Base-by-base conservation (phyloP, 768 basidiomycete species). In the Cantharellus cinnabarinus region DNA sequence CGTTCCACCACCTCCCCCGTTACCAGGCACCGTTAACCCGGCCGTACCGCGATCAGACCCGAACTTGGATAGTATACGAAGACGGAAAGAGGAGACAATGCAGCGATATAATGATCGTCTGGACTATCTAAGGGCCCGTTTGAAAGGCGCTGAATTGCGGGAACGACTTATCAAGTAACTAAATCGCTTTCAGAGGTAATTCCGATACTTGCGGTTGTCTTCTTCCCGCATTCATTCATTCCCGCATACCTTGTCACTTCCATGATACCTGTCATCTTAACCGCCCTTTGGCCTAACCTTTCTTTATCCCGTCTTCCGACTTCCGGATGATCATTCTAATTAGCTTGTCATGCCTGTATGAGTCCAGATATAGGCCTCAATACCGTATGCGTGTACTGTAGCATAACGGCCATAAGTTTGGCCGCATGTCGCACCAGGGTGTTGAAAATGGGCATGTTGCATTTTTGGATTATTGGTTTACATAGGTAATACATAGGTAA, bases 131-230 rank as follows among this genome's bases (percentile, higher is more conserved):
- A 78, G 83, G 41, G 87, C 87, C 42, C 83, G 84, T 70, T 67
- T 89, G 66, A 88, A 87, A 70, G 82, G 83, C 20, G 87, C 85
- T 1, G 83, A 88, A 70, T 67, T 89, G 65, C 84, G 83, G 62
- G 88, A 89, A 72, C 85, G 86, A 68, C 70, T 89, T 64, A 56
- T 62, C 37, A 63, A 62, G 54, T 62, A 58, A 58, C 55, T 48
- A 10, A 48, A 10, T 48, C 10, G 44, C 29, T 48, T 48, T 48
- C 10, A 48, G 20, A 29, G 20, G 20, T 29, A 29, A 29, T 29
- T 29, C 20, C 20, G 20, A 29, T 29, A 29, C 20, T 29, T 29
- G 20, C 20, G 20, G 20, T 29, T 29, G 20, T 29, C 20, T 29
- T 29, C 20, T 29, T 29, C 20, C 20, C 20, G 20, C 20, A 29